Evolutionary conservation across 345 rosid species (phyloP), one percentile per base, ranked within the genome.

Genomic region (Aquilaria malaccensis): DNA sequence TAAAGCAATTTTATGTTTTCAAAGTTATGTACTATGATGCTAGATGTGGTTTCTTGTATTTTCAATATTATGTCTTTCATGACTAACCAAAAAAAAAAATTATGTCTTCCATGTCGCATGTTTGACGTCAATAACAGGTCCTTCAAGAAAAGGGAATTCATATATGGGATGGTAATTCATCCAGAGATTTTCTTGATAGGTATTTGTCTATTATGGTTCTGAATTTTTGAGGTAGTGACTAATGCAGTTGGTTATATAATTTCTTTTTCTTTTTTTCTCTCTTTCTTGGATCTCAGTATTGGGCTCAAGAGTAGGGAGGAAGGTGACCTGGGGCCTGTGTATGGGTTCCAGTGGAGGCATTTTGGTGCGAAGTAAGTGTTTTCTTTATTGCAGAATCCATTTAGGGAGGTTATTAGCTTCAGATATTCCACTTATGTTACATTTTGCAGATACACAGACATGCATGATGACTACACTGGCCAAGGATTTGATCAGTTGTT

Each of bases 261-360:
- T 62, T 2, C 22, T 1, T 9, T 4, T 37, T 12, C 47, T 54
- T 6, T 56, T 48, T 64, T 50, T 37, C 52, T 6, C 68, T 51
- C 22, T 67, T 0, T n/a, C 33, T 69, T 37, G 30, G 56, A 76
- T 70, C 63, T 56, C 83, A 91, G 98, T 68, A 52, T 88, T 67
- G 99, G 94, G 58, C 63, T 95, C 73, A 79, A 68, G 56, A 95
- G 81, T 51, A 81, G 96, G 66, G 96, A 88, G 73, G 98, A 83
- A 70, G 98, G 96, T 69, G 98, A 95, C 80, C 76, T 95, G 43
- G 99, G 99, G 63, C 96, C 98, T 15, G 79, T 95, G 11, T 95
- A 88, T 74, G 98, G 99, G 58, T 95, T 95, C 75, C 99, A 95
- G 73, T 95, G 99, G 99, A 88, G 99, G 62, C 98, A 91, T 74